Evolutionary conservation across 345 rosid genomes (phyloP), one percentile per base, ranked within the genome.

Genomic region (Lagerstroemia speciosa): DNA sequence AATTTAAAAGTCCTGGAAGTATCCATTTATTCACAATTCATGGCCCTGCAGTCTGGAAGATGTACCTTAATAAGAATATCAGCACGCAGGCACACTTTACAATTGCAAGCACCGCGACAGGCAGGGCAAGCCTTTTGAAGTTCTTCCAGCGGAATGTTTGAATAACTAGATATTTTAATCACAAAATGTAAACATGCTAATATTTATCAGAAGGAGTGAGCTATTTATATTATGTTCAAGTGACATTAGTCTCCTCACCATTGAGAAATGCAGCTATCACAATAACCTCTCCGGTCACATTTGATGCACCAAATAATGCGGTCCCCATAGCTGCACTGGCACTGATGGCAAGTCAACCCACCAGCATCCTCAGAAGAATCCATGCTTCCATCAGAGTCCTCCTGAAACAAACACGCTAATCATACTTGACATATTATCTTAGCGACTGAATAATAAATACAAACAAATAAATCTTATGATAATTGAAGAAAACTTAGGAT

Each of bases 221-320:
- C 8, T 38, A 17, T 3, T 37, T 20, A 27, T 24, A 37, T 14
- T 37, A 65, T 40, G 30, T 14, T 65, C 8, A 19, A 29, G 67
- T n/a, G 31, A 6, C 9, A 38, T 20, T 11, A n/a, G 70, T 66
- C 77, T 60, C 37, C 88, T 78, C 78, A 94, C 99, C 92, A 76
- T 73, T 83, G 74, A 26, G 87, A 82, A 61, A 90, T 81, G 74
- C 99, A 94, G 65, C 72, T 80, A 69, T 83, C 84, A 72, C 99
- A 94, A 72, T 85, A 94, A 74, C 96, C 97, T 85, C 93, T 88
- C 81, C 81, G 81, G 64, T 87, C 89, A 77, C 99, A 94, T 76
- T 71, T 84, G 67, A 74, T 83, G 76, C 99, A 94, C 87, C 92
- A 89, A 67, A 81, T 38, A 66, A 94, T 85, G 71, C 81, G 78